phyloP scores from a whole-genome alignment of 805 yeast species.

The Kodamaea nitidulidarum region DNA sequence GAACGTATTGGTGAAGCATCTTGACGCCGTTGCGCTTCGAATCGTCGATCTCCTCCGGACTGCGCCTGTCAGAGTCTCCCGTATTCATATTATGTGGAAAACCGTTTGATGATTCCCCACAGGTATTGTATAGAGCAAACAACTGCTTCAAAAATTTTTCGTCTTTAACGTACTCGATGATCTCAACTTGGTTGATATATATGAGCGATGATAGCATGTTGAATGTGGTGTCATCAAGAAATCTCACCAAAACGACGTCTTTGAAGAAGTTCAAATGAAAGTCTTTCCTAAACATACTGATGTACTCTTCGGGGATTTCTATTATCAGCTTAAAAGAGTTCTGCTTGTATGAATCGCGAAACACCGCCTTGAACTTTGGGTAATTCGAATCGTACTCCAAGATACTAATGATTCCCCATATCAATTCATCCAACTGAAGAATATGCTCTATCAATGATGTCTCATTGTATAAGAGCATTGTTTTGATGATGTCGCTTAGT shows the following conservation, averaged over 20 bases:
- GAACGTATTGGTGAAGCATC: slow-evolving; percentile 74
- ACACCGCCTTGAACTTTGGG: slow-evolving; percentile 76
- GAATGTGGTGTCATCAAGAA: slow-evolving; percentile 76
- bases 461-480: slow-evolving; percentile 69
- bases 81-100: neutral
- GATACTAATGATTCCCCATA: slow-evolving; percentile 64
- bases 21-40: slow-evolving; percentile 61
- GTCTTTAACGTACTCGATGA: slow-evolving; percentile 55
- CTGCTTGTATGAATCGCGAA: slow-evolving; percentile 58
- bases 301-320: slow-evolving; percentile 53
- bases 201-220: slow-evolving; percentile 64
- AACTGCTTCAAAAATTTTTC: slow-evolving; percentile 50
- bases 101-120: neutral
- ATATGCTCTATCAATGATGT: slow-evolving; percentile 30
- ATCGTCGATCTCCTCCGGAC: neutral
- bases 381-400: slow-evolving; percentile 86
- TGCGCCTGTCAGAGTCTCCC: neutral
- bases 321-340: slow-evolving; percentile 56
- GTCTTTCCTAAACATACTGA: slow-evolving; percentile 61
- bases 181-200: slow-evolving; percentile 62
- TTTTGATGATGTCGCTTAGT: slow-evolving; percentile 70
- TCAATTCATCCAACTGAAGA: slow-evolving; percentile 27
- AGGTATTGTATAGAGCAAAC: slow-evolving; percentile 50
- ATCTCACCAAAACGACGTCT: slow-evolving; percentile 80
- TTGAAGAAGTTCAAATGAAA: slow-evolving; percentile 75